Evolutionary conservation across 1,284 basidiomycete genomes (phyloP).

Genomic region (Polyporus tsugae): DNA sequence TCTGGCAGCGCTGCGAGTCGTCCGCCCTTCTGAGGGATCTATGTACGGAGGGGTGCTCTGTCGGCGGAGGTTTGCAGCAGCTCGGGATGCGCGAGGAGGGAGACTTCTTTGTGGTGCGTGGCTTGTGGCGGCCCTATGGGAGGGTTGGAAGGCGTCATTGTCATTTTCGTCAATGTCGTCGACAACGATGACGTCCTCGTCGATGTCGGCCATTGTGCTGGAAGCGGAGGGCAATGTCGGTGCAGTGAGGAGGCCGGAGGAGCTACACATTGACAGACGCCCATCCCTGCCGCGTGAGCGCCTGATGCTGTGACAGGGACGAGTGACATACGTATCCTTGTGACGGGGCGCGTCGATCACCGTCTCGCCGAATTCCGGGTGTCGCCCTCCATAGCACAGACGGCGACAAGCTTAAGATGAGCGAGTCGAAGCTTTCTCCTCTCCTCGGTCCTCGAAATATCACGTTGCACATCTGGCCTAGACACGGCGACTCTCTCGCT

Average conservation of each 20-base stretch:
- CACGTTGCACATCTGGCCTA: slow-evolving; percentile 73
- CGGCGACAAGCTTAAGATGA: slow-evolving; percentile 19
- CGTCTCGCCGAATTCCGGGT: not conserved
- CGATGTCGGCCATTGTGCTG: slow-evolving; percentile 36
- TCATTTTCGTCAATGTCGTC: slow-evolving; percentile 60
- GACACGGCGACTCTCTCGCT: slow-evolving; percentile 67
- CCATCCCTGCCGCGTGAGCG: no score
- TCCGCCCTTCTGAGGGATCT: slow-evolving; percentile 40
- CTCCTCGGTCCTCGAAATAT: slow-evolving; percentile 21
- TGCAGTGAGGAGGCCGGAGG: no score
- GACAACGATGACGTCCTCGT: slow-evolving; percentile 72
- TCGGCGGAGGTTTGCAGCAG: slow-evolving; percentile 30
- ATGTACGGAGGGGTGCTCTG: slow-evolving; percentile 40
- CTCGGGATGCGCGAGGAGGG: slow-evolving; percentile 34
- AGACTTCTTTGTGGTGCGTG: slow-evolving; percentile 30
- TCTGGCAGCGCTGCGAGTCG: slow-evolving; percentile 47
- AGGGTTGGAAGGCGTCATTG: slow-evolving; percentile 38
- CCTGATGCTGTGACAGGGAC: not conserved
- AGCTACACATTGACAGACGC: not conserved
- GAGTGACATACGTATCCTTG: slow-evolving; percentile 10
- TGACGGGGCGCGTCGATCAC: slow-evolving; percentile 14
- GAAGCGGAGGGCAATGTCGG: slow-evolving; percentile 8
- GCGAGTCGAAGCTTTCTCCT: slow-evolving; percentile 29
- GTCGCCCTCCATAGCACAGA: not conserved
- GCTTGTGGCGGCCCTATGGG: slow-evolving; percentile 28